Conservation (phyloP, 495 filamentous ascomycete species). For the Aeminium ludgeri region DNA sequence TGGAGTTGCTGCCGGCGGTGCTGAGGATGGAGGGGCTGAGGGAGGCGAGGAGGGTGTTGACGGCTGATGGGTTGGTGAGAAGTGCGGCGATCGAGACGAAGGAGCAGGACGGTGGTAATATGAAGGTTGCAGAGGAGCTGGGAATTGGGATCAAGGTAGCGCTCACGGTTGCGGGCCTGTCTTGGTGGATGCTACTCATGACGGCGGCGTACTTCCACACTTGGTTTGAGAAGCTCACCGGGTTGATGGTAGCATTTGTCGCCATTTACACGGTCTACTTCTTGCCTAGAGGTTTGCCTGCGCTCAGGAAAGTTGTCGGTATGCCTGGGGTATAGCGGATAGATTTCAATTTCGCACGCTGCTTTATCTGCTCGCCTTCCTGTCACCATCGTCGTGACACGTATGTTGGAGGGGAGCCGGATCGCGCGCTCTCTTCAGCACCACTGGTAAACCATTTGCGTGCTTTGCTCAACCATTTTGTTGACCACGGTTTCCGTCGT, state of each 20-base stretch:
- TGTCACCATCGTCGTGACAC: too few relatives aligned
- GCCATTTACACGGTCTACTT: slow-evolving; percentile 61
- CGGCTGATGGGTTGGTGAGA: slow-evolving; percentile 37
- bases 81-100: slow-evolving; percentile 26
- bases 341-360: too few relatives aligned
- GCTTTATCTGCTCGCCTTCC: too few relatives aligned
- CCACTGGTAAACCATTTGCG: too few relatives aligned
- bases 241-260: slow-evolving; percentile 48
- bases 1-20: slow-evolving; percentile 56
- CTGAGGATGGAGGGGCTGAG: slow-evolving; percentile 27
- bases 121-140: slow-evolving; percentile 9
- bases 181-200: slow-evolving; percentile 94
- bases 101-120: slow-evolving; percentile 26
- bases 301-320: slow-evolving; percentile 49
- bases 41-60: slow-evolving; percentile 43
- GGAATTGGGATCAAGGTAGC: slow-evolving; percentile 32
- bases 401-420: too few relatives aligned
- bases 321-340: slow-evolving; percentile 61
- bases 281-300: slow-evolving; percentile 48
- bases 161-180: slow-evolving; percentile 39
- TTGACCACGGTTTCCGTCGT: too few relatives aligned
- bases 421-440: too few relatives aligned
- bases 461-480: too few relatives aligned
- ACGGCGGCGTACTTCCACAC: slow-evolving; percentile 96
- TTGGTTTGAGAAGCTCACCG: slow-evolving; percentile 90